Conservation (phyloP, 192 early-diverging fungal species). For the Mortierella antarctica region DNA sequence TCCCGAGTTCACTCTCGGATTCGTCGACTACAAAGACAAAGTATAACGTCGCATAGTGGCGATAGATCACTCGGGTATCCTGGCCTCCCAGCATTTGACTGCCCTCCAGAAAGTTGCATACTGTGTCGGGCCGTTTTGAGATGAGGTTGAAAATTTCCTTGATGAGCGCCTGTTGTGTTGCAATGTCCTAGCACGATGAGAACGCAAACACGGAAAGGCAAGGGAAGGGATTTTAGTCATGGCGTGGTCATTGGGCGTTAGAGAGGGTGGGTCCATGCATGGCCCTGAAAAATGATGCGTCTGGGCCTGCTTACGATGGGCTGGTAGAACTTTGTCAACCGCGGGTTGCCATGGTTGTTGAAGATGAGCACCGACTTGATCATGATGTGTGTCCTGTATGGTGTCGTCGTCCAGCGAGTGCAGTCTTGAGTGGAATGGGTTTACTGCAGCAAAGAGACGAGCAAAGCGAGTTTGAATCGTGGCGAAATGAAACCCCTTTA, state of each 20-base stretch:
- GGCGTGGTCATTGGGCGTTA: background rate
- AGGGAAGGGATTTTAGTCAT: background rate
- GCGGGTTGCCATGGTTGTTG: slow-evolving; percentile 97
- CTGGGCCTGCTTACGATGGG: slow-evolving; percentile 71
- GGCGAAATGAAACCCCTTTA: too few relatives aligned
- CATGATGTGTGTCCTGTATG: slow-evolving; percentile 54
- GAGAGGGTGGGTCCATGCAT: background rate
- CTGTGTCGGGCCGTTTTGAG: slow-evolving; percentile 84
- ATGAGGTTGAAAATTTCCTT: slow-evolving; percentile 91
- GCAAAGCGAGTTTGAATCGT: too few relatives aligned
- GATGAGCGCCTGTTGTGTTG: slow-evolving; percentile 85
- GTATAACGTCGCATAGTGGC: slow-evolving; percentile 97
- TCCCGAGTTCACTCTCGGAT: slow-evolving; percentile 96
- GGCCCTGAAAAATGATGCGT: too few relatives aligned
- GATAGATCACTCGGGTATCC: slow-evolving; percentile 93
- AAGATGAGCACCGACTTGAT: slow-evolving; percentile 99
- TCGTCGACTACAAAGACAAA: slow-evolving; percentile 98
- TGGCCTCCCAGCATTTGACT: slow-evolving; percentile 82
- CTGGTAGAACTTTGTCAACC: slow-evolving; percentile 94
- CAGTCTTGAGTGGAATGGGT: too few relatives aligned
- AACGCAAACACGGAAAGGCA: background rate
- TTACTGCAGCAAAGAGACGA: too few relatives aligned
- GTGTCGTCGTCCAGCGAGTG: too few relatives aligned
- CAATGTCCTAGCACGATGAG: slow-evolving; percentile 70
- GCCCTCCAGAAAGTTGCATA: slow-evolving; percentile 94